Conservation (phyloP, 208 protist species). For the Trichomonas vaginalis region DNA sequence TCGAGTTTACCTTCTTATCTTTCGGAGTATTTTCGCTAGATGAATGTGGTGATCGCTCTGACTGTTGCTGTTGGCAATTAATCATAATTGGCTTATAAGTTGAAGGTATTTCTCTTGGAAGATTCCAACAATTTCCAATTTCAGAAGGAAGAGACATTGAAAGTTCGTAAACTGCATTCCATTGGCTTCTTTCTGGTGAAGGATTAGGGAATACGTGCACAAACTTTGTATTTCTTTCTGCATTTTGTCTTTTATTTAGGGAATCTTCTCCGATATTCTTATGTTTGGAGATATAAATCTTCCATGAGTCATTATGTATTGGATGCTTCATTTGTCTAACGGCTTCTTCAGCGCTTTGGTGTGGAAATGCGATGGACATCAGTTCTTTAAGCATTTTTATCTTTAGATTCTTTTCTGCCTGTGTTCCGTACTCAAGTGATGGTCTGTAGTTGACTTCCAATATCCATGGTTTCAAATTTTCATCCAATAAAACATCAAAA, state of each 20-base stretch:
- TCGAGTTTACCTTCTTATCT: no score
- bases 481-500: constrained; percentile 78
- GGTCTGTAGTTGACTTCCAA: constrained; percentile 85
- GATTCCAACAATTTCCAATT: neutral
- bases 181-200: neutral
- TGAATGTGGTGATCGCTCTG: no score
- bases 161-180: neutral
- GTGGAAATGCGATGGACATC: neutral
- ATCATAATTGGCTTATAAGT: no score
- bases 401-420: neutral
- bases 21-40: no score
- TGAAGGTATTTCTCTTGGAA: neutral
- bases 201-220: neutral
- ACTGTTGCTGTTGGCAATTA: no score
- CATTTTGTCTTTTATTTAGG: neutral
- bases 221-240: neutral
- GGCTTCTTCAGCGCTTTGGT: neutral
- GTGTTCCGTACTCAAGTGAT: constrained; percentile 44
- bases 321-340: neutral
- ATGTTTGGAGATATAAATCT: neutral
- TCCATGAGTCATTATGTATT: neutral
- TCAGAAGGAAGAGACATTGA: neutral
- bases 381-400: neutral
- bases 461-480: constrained; percentile 67
- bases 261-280: neutral